Percentiles rank a stretch among this genome's conserved stretches.
Conservation (phyloP, 768 basidiomycete genomes). For the Antrodiella citrinella region DNA sequence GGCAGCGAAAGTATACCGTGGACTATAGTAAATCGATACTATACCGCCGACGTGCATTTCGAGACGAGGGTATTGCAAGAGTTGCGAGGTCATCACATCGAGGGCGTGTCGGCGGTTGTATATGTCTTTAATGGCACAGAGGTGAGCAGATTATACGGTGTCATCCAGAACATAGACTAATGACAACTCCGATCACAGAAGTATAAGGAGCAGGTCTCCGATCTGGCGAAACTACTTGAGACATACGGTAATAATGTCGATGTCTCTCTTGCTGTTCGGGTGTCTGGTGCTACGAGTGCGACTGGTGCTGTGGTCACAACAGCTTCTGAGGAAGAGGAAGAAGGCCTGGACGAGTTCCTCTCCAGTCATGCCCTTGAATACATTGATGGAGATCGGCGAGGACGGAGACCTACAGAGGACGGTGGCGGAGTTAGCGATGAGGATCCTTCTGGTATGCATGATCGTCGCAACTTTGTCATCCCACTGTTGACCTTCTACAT, state of each 20-base stretch:
- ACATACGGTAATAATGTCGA: conserved; percentile 47
- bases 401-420: conserved; percentile 13
- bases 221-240: conserved; percentile 39
- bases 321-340: conserved; percentile 31
- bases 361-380: conserved; percentile 73
- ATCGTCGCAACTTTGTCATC: not conserved
- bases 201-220: conserved; percentile 48
- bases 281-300: conserved; percentile 27
- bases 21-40: conserved; percentile 78
- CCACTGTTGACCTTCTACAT: not conserved
- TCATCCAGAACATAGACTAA: conserved; percentile 3
- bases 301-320: conserved; percentile 2
- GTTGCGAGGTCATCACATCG: conserved; percentile 32
- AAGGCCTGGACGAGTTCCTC: conserved; percentile 57
- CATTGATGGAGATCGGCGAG: conserved; percentile 41
- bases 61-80: conserved; percentile 39
- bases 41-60: conserved; percentile 71
- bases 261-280: conserved; percentile 60
- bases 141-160: conserved; percentile 32
- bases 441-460: conserved; percentile 14
- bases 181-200: conserved; percentile 32
- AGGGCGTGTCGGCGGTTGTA: conserved; percentile 58
- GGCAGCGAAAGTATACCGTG: conserved; percentile 41
- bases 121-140: conserved; percentile 65
- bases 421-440: conserved; percentile 11